Conservation (phyloP, 2,329 filamentous ascomycete species). For the Xylaria sp. region DNA sequence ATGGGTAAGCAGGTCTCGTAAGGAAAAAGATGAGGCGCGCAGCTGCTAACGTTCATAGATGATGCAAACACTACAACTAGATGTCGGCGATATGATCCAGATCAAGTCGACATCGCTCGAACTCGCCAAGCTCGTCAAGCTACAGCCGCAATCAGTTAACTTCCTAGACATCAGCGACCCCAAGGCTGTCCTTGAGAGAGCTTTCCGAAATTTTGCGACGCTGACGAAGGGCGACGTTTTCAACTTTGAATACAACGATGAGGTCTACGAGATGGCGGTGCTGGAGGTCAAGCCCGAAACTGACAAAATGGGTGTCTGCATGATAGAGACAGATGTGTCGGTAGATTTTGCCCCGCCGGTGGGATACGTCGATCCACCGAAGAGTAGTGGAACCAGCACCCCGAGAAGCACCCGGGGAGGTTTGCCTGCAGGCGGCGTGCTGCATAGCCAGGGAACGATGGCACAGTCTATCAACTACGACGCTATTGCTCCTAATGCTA, state of each 20-base stretch:
- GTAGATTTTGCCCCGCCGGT: slow-evolving; percentile 96
- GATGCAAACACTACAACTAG: slow-evolving; percentile 90
- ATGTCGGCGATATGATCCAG: slow-evolving; percentile 93
- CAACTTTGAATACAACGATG: slow-evolving; percentile 96
- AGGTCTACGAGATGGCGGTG: slow-evolving; percentile 91
- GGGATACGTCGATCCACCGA: slow-evolving; percentile 90
- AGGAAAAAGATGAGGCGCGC: neutral
- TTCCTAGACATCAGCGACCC: slow-evolving; percentile 98
- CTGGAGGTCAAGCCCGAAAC: slow-evolving; percentile 90
- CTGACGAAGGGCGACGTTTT: slow-evolving; percentile 94
- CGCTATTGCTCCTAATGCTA: slow-evolving; percentile 83
- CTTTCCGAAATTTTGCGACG: slow-evolving; percentile 94
- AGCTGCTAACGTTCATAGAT: slow-evolving; percentile 66
- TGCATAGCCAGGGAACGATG: slow-evolving; percentile 93
- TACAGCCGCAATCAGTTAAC: slow-evolving; percentile 90
- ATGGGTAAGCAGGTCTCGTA: slow-evolving; percentile 71
- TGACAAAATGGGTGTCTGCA: slow-evolving; percentile 86
- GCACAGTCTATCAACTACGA: slow-evolving; percentile 97
- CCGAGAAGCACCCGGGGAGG: slow-evolving; percentile 75
- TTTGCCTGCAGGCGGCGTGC: slow-evolving; percentile 75
- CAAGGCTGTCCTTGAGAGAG: slow-evolving; percentile 95
- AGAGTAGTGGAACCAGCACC: slow-evolving; percentile 84
- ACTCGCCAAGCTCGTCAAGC: slow-evolving; percentile 91
- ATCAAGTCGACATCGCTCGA: slow-evolving; percentile 94
- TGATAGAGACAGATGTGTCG: slow-evolving; percentile 94